Conservation (phyloP, 2,329 filamentous ascomycete genomes). For the Paraphoma sp. region DNA sequence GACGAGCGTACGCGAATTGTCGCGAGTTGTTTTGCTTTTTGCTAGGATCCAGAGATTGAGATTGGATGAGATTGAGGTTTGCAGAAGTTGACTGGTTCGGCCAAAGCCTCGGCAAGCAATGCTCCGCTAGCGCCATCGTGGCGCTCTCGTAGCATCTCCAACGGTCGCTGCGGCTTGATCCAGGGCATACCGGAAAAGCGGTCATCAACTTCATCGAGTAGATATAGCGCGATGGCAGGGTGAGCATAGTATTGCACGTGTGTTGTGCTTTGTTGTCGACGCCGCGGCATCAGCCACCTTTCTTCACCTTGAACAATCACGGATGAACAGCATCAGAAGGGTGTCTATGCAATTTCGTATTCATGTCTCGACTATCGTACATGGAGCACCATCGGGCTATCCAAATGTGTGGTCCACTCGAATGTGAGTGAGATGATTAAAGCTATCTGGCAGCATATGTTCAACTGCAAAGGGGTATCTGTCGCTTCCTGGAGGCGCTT, state of each 20-base stretch:
- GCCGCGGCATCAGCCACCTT: no score
- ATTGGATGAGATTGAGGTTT: slow-evolving; percentile 4
- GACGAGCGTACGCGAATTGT: neutral
- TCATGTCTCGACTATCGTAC: neutral
- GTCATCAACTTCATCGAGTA: no score
- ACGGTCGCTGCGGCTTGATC: no score
- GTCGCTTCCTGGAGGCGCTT: slow-evolving; percentile 1
- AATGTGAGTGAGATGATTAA: neutral
- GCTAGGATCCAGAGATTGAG: neutral
- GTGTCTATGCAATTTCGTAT: neutral
- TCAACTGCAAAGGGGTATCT: slow-evolving; percentile 4
- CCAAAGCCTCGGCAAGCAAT: slow-evolving; percentile 4
- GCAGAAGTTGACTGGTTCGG: slow-evolving; percentile 2
- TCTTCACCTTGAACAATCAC: no score
- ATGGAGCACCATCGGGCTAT: neutral
- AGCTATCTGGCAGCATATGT: slow-evolving; percentile 1
- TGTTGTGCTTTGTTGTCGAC: no score
- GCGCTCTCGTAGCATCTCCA: no score
- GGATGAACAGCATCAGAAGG: no score
- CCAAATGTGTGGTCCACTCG: neutral
- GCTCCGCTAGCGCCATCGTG: neutral
- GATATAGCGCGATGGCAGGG: no score
- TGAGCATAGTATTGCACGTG: no score
- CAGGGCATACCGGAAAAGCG: no score
- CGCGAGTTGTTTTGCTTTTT: neutral